phyloP scores from a whole-genome alignment of 768 basidiomycete species.

The Leccinum obscurum region DNA sequence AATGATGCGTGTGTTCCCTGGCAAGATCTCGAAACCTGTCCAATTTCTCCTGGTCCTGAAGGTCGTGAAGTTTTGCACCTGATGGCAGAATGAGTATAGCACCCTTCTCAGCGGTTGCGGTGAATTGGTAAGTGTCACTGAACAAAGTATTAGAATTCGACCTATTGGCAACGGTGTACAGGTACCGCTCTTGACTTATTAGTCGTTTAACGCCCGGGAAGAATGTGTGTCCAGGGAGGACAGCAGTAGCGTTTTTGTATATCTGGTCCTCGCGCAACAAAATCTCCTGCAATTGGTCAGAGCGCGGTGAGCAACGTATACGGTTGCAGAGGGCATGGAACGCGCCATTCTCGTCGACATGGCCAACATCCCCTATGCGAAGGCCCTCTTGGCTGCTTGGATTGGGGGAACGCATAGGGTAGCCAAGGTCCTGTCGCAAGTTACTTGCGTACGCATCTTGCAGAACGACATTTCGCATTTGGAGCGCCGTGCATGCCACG shows the following conservation, averaged over 20 bases:
- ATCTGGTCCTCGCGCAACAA: too few relatives aligned
- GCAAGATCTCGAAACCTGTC: neutral
- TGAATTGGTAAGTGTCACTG: constrained; percentile 1
- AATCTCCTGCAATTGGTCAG: neutral
- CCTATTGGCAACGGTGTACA: too few relatives aligned
- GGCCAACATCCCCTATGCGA: constrained; percentile 38
- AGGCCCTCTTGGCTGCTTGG: constrained; percentile 27
- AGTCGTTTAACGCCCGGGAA: too few relatives aligned
- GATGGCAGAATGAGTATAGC: constrained; percentile 9
- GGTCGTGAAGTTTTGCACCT: neutral
- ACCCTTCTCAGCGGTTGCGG: neutral
- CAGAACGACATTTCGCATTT: too few relatives aligned
- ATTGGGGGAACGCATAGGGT: constrained; percentile 14
- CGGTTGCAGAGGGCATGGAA: constrained; percentile 35
- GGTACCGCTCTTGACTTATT: too few relatives aligned
- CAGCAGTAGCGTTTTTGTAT: too few relatives aligned
- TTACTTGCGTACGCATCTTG: constrained; percentile 10
- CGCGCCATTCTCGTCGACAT: constrained; percentile 27
- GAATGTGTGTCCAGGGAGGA: too few relatives aligned
- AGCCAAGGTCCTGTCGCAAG: constrained; percentile 16
- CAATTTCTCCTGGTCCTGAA: neutral
- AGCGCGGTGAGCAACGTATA: constrained; percentile 8
- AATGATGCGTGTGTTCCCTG: neutral
- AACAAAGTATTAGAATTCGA: too few relatives aligned
- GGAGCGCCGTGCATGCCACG: too few relatives aligned